Evolutionary conservation across 2,329 filamentous ascomycete species (phyloP).

Genomic region (Tolypocladium album): DNA sequence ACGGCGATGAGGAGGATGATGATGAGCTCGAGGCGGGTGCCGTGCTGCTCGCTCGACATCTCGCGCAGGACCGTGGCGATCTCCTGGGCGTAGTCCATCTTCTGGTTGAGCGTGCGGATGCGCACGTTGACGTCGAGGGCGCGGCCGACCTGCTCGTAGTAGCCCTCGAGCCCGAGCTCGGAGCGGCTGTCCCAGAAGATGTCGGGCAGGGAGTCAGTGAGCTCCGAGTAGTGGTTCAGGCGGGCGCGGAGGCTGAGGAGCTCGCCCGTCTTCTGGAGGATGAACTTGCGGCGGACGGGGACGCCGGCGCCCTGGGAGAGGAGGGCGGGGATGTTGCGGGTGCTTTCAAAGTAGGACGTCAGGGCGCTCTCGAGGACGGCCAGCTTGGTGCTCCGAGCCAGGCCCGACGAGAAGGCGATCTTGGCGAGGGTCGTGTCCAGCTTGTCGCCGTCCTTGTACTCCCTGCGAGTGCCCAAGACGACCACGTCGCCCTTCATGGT

Average conservation of each 20-base stretch:
- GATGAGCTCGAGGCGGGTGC: conserved; percentile 81
- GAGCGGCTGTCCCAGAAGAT: conserved; percentile 92
- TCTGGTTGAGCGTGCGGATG: conserved; percentile 87
- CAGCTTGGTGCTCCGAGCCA: conserved; percentile 87
- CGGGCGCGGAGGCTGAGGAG: conserved; percentile 81
- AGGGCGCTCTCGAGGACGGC: conserved; percentile 81
- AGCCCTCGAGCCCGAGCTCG: conserved; percentile 82
- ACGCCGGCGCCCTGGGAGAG: conserved; percentile 51
- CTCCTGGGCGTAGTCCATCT: conserved; percentile 96
- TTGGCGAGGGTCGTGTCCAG: conserved; percentile 68
- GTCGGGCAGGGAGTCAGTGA: conserved; percentile 90
- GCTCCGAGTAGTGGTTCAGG: conserved; percentile 91
- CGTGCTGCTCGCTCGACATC: conserved; percentile 82
- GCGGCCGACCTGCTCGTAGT: conserved; percentile 87
- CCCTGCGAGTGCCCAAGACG: conserved; percentile 66
- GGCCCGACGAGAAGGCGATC: conserved; percentile 89
- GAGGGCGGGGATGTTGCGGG: conserved; percentile 68
- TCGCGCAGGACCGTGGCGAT: conserved; percentile 84
- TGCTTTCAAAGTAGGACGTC: conserved; percentile 76
- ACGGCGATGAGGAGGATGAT: conserved; percentile 91
- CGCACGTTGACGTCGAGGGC: conserved; percentile 85
- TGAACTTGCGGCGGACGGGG: conserved; percentile 53
- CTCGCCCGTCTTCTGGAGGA: conserved; percentile 88
- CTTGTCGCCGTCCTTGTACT: conserved; percentile 30
- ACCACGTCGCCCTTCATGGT: conserved; percentile 81